Base-by-base conservation (phyloP, 2,329 filamentous ascomycete genomes). In the Beauveria sp. region DNA sequence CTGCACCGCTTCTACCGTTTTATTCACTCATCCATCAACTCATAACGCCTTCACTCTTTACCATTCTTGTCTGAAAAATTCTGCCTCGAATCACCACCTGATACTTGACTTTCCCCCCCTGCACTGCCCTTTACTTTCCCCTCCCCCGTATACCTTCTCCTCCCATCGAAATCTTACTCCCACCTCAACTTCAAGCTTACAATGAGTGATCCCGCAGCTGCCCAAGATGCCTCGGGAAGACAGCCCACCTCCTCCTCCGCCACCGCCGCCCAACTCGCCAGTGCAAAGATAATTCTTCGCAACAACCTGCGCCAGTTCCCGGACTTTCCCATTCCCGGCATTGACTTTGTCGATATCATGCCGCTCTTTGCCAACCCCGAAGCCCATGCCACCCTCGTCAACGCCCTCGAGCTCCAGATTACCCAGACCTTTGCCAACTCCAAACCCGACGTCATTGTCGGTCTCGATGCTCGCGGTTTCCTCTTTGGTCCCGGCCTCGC, bases 321-420 rank as follows among this genome's bases (percentile, higher is more conserved):
- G 71, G 91, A 98, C 81, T 98, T 97, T 79, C 93, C 93, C 63
- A 87, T 89, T 67, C 87, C 89, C 51, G 93, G 95, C 74, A 93
- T 99, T 72, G 83, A 96, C 70, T 99, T 99, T 77, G 91, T 97
- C 79, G 95, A 99, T 74, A 98, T 99, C 77, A 88, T 99, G 76
- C 95, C 95, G 64, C 88, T 98, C 72, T 98, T 99, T 81, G 86
- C 90, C 73, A 83, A 91, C 71, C 86, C 87, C 60, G 72, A 75
- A 57, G 81, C 90, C 64, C 93, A 97, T 78, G 81, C 84, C 67
- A 82, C 86, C 61, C 87, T 99, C 63, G 81, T 97, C 73, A 85
- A 87, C 70, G 91, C 91, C 54, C 88, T 98, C 68, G 90, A 96
- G 76, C 81, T 97, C 65, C 88, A 96, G 75, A 82, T 96, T 66